Conservation (phyloP, 345 rosid species). For the Pelargonium nanum region DNA sequence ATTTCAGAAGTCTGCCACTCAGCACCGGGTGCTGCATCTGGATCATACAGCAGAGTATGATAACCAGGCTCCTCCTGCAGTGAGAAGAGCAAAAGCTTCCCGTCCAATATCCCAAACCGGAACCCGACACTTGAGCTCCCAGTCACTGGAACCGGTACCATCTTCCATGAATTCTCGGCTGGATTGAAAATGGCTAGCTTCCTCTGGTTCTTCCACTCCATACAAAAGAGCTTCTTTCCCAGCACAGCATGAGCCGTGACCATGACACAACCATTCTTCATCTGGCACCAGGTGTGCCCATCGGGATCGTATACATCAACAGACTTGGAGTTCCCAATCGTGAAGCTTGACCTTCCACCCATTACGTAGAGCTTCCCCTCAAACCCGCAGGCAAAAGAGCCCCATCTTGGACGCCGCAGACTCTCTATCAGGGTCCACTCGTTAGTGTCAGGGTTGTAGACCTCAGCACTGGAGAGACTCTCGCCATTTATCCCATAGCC, state of each 20-base stretch:
- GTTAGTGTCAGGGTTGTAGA: constrained; percentile 52
- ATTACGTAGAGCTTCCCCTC: constrained; percentile 75
- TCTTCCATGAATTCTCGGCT: constrained; percentile 58
- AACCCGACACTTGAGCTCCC: constrained; percentile 61
- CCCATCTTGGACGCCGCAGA: constrained; percentile 79
- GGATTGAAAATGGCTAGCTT: constrained; percentile 60
- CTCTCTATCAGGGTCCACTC: constrained; percentile 59
- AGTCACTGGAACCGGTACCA: constrained; percentile 61
- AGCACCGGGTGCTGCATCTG: constrained; percentile 48
- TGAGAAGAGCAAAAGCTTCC: constrained; percentile 69
- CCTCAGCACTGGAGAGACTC: constrained; percentile 67
- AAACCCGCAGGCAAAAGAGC: constrained; percentile 67
- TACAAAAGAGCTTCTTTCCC: constrained; percentile 66
- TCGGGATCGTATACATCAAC: constrained; percentile 67
- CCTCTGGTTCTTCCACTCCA: constrained; percentile 86
- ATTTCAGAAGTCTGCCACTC: constrained; percentile 66
- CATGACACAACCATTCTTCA: constrained; percentile 88
- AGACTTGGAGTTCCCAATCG: constrained; percentile 72
- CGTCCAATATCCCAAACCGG: constrained; percentile 60
- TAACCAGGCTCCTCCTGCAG: constrained; percentile 39
- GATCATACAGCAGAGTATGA: constrained; percentile 58
- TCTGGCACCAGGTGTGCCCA: constrained; percentile 52
- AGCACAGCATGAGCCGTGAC: constrained; percentile 86
- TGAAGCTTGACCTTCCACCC: constrained; percentile 95
- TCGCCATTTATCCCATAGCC: constrained; percentile 65